Conservation (phyloP, 495 filamentous ascomycete genomes). For the Xylaria intraflava region DNA sequence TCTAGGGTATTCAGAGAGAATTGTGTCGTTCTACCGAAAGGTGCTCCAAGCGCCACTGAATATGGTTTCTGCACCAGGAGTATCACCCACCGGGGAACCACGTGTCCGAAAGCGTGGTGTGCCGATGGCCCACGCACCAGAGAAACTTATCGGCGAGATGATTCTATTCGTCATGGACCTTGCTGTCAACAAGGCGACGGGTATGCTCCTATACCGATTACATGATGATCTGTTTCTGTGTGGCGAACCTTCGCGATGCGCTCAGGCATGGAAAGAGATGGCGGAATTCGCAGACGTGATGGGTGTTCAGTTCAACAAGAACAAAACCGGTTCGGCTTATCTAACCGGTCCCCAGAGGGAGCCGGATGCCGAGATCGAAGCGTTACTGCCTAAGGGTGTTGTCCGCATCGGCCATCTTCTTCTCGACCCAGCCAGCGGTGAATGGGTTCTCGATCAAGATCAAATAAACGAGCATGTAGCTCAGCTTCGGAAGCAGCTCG, state of each 20-base stretch:
- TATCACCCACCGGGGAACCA: slow-evolving; percentile 24
- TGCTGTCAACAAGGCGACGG: slow-evolving; percentile 53
- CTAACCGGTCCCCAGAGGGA: slow-evolving; percentile 18
- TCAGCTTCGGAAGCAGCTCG: slow-evolving; percentile 53
- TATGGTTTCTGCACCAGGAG: slow-evolving; percentile 46
- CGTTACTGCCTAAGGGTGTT: slow-evolving; percentile 46
- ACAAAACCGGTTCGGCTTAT: slow-evolving; percentile 57
- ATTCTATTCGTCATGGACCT: slow-evolving; percentile 63
- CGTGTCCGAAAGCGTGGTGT: slow-evolving; percentile 50
- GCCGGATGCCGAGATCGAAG: slow-evolving; percentile 17
- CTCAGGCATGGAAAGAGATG: slow-evolving; percentile 54
- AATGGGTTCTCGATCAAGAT: slow-evolving; percentile 56
- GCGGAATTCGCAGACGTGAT: slow-evolving; percentile 47
- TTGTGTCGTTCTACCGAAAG: slow-evolving; percentile 56
- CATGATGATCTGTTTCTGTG: slow-evolving; percentile 70
- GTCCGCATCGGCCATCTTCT: slow-evolving; percentile 59
- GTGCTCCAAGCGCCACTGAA: slow-evolving; percentile 57
- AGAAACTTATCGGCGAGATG: slow-evolving; percentile 55
- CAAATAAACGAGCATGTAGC: slow-evolving; percentile 56
- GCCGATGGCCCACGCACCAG: slow-evolving; percentile 54
- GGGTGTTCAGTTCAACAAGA: slow-evolving; percentile 54
- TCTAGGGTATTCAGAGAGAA: slow-evolving; percentile 52
- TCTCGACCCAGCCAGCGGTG: slow-evolving; percentile 46
- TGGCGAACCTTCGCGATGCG: slow-evolving; percentile 48
- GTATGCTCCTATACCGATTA: slow-evolving; percentile 54